Conservation (phyloP, 2,329 filamentous ascomycete species). For the Fragosphaeria purpurea region DNA sequence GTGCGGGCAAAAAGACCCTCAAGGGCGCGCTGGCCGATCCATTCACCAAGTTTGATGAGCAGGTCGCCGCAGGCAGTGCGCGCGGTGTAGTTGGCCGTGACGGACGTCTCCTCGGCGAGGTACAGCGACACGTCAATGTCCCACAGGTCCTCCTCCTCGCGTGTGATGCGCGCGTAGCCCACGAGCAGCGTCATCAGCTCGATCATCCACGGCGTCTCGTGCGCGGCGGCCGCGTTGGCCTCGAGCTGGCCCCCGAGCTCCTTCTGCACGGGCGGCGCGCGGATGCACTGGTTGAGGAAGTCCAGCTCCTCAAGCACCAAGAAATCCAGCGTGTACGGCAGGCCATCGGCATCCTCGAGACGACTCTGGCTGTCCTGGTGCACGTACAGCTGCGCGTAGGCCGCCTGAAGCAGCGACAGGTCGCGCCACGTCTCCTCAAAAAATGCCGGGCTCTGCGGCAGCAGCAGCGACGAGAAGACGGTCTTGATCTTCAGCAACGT, state of each 20-base stretch:
- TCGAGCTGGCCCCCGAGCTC: slow-evolving; percentile 76
- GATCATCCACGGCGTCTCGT: slow-evolving; percentile 68
- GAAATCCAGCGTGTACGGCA: slow-evolving; percentile 94
- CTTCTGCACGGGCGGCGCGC: slow-evolving; percentile 76
- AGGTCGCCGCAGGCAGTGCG: slow-evolving; percentile 87
- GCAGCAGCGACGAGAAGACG: slow-evolving; percentile 72
- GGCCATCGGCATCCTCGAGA: slow-evolving; percentile 76
- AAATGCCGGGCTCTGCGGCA: slow-evolving; percentile 70
- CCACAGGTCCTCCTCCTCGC: slow-evolving; percentile 91
- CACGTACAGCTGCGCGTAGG: slow-evolving; percentile 79
- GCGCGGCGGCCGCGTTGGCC: slow-evolving; percentile 38
- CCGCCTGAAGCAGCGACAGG: slow-evolving; percentile 58
- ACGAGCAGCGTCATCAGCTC: slow-evolving; percentile 81
- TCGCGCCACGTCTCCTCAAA: slow-evolving; percentile 90
- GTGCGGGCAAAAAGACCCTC: slow-evolving; percentile 73
- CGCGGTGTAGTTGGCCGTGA: slow-evolving; percentile 92
- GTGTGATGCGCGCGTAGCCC: slow-evolving; percentile 79
- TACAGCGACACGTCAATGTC: slow-evolving; percentile 95
- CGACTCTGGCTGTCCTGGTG: slow-evolving; percentile 76
- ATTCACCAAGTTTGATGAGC: slow-evolving; percentile 85
- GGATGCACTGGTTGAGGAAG: slow-evolving; percentile 83
- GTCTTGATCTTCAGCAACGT: slow-evolving; percentile 80
- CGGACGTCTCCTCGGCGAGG: slow-evolving; percentile 85
- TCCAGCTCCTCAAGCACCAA: slow-evolving; percentile 90
- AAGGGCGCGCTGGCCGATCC: slow-evolving; percentile 66